These are phyloP conservation scores for Kwoniella shandongensis DNA, from an alignment of 768 basidiomycete species.

Conservation along the genomic window DNA sequence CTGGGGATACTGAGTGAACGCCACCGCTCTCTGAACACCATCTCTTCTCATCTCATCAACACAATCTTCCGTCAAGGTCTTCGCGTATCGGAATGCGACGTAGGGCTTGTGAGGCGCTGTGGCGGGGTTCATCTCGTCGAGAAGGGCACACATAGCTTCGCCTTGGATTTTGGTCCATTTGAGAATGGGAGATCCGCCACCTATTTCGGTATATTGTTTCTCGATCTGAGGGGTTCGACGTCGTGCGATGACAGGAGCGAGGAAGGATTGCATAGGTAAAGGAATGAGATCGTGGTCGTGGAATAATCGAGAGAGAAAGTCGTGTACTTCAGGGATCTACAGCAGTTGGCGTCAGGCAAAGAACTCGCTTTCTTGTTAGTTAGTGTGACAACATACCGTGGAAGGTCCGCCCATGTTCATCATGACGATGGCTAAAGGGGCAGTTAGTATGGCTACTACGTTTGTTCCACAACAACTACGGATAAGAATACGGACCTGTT, in stretches of 20 bases:
- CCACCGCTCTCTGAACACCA: conserved; percentile 86
- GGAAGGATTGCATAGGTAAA: conserved; percentile 80
- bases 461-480: neutral
- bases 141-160: conserved; percentile 78
- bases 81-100: conserved; percentile 88
- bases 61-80: conserved; percentile 80
- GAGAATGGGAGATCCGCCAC: conserved; percentile 94
- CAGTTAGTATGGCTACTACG: neutral
- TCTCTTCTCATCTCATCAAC: conserved; percentile 81
- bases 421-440: conserved; percentile 75
- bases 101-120: conserved; percentile 96
- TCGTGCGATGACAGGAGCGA: conserved; percentile 85
- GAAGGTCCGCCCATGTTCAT: conserved; percentile 99
- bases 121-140: conserved; percentile 90
- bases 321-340: conserved; percentile 86
- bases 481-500: conserved; percentile 13
- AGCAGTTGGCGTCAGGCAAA: too few species aligned
- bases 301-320: conserved; percentile 90
- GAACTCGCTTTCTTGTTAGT: too few species aligned
- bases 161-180: conserved; percentile 86
- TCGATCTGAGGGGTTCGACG: conserved; percentile 90
- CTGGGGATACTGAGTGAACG: conserved; percentile 98
- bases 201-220: conserved; percentile 89
- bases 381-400: conserved; percentile 61
- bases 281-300: conserved; percentile 91